These are phyloP conservation scores for Zychaea mexicana DNA, from an alignment of 371 early-diverging fungal species.

Conservation along the genomic window DNA sequence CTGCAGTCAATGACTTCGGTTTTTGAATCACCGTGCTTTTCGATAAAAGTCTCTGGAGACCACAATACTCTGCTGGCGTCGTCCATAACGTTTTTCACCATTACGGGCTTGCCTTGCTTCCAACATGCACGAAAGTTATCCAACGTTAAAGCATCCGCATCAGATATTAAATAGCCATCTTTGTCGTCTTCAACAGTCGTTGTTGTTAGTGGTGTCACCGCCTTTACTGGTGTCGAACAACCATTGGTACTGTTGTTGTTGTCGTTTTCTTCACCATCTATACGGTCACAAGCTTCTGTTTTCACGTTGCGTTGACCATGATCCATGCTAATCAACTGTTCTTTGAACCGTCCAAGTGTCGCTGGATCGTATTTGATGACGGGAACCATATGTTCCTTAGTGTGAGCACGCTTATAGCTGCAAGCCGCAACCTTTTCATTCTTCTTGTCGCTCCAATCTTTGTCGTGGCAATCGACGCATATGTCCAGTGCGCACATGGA, in stretches of 20 bases:
- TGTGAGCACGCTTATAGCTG: conserved; percentile 21
- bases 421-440: conserved; percentile 4
- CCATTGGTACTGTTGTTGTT: no score
- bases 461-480: conserved; percentile 55
- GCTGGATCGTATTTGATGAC: conserved; percentile 24
- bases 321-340: conserved; percentile 6
- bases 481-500: conserved; percentile 54
- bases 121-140: conserved; percentile 40
- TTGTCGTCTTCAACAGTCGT: conserved; percentile 1
- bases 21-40: conserved; percentile 30
- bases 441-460: conserved; percentile 14
- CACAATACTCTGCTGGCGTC: conserved; percentile 24
- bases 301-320: no score
- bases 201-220: no score
- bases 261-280: no score
- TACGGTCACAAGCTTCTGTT: no score
- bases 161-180: neutral
- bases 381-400: conserved; percentile 39
- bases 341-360: conserved; percentile 12
- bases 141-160: conserved; percentile 10
- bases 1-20: conserved; percentile 47
- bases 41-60: conserved; percentile 43
- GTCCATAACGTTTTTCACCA: conserved; percentile 28
- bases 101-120: conserved; percentile 40
- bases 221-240: no score